Conservation (phyloP, 2,329 filamentous ascomycete species). For the Sphaerulina musiva region DNA sequence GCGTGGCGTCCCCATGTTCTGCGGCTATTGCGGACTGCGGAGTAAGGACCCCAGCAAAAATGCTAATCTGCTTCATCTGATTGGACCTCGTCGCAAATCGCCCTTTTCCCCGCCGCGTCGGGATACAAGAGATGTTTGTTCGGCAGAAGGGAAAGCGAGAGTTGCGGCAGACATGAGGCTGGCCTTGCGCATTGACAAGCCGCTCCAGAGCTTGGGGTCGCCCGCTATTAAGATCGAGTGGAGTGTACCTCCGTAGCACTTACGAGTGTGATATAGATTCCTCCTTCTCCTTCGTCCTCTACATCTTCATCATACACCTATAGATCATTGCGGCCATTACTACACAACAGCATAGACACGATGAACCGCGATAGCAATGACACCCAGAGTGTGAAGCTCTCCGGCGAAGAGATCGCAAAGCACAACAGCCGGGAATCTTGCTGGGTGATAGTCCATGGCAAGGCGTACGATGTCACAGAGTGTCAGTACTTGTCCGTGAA, state of each 20-base stretch:
- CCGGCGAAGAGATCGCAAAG: conserved; percentile 53
- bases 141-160: conserved; percentile 13
- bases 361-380: conserved; percentile 42
- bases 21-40: conserved; percentile 10
- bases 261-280: not conserved
- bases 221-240: conserved; percentile 6
- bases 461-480: conserved; percentile 57
- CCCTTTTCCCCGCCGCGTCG: not conserved
- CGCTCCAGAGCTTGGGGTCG: conserved; percentile 4
- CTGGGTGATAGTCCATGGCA: conserved; percentile 86
- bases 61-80: not conserved
- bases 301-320: not conserved
- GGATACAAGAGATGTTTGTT: not conserved
- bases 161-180: conserved; percentile 9
- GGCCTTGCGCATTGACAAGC: conserved; percentile 5
- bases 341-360: conserved; percentile 19
- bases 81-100: not conserved
- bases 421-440: conserved; percentile 79
- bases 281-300: not conserved
- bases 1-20: not conserved
- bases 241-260: not conserved
- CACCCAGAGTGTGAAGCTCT: conserved; percentile 39
- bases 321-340: conserved; percentile 9
- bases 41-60: not conserved
- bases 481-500: conserved; percentile 35